Evolutionary conservation across 129 eudicot genomes (phyloP).

Genomic region (Flaveria ramosissima): DNA sequence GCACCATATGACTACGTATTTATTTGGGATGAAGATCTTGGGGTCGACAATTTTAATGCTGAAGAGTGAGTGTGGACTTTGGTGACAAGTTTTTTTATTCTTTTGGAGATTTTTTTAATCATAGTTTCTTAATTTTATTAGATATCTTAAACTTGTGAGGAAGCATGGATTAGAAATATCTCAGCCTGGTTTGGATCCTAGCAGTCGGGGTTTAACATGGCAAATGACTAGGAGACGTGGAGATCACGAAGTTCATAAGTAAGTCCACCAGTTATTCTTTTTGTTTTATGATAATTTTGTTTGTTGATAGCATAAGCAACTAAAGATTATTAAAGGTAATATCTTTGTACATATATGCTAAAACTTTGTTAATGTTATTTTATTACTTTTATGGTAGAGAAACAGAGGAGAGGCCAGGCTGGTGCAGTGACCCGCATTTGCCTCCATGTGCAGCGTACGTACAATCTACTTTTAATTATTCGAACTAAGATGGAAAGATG

Average conservation of each 20-base stretch:
- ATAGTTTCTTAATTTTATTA: conserved; percentile 25
- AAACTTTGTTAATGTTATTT: conserved; percentile 3
- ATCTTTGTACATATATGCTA: neutral
- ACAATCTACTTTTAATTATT: conserved; percentile 1
- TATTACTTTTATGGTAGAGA: conserved; percentile 39
- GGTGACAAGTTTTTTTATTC: neutral
- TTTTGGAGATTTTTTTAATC: neutral
- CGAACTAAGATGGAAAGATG: neutral
- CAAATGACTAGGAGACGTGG: conserved; percentile 72
- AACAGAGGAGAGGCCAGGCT: conserved; percentile 73
- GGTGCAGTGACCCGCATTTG: conserved; percentile 80
- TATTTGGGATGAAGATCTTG: conserved; percentile 98
- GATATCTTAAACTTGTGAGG: conserved; percentile 78
- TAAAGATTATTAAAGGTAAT: conserved; percentile 12
- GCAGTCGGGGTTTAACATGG: conserved; percentile 60
- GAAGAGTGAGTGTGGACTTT: conserved; percentile 67
- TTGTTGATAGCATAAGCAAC: conserved; percentile 10
- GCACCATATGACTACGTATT: conserved; percentile 89
- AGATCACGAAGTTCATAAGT: conserved; percentile 85
- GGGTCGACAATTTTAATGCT: conserved; percentile 82
- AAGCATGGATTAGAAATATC: conserved; percentile 95
- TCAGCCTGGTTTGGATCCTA: conserved; percentile 79
- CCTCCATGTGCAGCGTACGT: conserved; percentile 96
- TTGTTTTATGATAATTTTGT: neutral
- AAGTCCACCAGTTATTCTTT: conserved; percentile 26